Evolutionary conservation across 495 filamentous ascomycete genomes (phyloP).

Genomic region (Rusavskia elegans): DNA sequence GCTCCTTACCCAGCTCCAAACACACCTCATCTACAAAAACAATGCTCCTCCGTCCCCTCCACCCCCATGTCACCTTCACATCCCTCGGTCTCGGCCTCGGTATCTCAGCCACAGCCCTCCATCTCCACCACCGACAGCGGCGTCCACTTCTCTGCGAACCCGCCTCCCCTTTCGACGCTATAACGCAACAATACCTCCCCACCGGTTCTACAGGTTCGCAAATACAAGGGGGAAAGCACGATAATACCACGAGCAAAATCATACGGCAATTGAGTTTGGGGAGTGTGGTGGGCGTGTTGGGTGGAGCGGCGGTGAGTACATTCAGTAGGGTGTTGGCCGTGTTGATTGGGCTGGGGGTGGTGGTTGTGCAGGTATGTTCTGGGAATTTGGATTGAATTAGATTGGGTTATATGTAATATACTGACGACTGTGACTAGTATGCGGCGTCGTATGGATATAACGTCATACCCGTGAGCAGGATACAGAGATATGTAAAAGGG

Average conservation of each 20-base stretch:
- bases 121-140: constrained; percentile 14
- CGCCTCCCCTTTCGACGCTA: neutral
- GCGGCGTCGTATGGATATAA: constrained; percentile 61
- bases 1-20: neutral
- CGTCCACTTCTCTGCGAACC: constrained; percentile 9
- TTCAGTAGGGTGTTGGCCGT: constrained; percentile 64
- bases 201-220: constrained; percentile 6
- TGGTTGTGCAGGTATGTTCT: constrained; percentile 57
- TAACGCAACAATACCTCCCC: constrained; percentile 6
- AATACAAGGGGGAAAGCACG: constrained; percentile 9
- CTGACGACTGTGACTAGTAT: constrained; percentile 34
- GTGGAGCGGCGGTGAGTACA: constrained; percentile 52
- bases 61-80: constrained; percentile 16
- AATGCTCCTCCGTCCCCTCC: constrained; percentile 6
- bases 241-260: constrained; percentile 29
- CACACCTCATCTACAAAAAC: neutral
- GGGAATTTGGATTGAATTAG: too few relatives aligned
- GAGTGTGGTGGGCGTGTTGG: constrained; percentile 42
- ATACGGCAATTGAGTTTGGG: constrained; percentile 56
- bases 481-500: constrained; percentile 42
- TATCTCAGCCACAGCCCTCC: constrained; percentile 23
- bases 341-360: constrained; percentile 52
- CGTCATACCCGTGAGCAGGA: constrained; percentile 41
- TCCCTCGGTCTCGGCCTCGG: constrained; percentile 28
- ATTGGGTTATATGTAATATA: too few relatives aligned